Base-by-base conservation (phyloP, 2,329 filamentous ascomycete genomes). In the Huntiella abstrusa region DNA sequence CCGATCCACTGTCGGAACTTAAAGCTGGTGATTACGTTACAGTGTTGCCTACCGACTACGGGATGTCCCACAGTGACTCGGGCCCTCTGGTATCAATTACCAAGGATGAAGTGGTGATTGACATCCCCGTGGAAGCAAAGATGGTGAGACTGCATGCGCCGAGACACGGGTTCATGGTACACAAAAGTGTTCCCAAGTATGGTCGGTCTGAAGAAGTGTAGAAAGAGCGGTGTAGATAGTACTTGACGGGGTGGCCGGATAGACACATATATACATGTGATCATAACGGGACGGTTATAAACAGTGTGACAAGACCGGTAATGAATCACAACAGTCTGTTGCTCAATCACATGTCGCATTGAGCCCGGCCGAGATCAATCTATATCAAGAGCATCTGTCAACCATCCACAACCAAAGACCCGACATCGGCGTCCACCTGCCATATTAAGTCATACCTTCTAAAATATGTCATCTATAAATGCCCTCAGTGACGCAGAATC, bases 11-110 rank as follows among this genome's bases (percentile, higher is more conserved):
- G 5, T 33, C 40, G 16, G 36, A 40, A 28, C 35, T 83, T 51
- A 59, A 60, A 43, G 64, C 60, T 50, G 78, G 77, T 1, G 62
- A 71, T 28, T 51, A 57, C 39, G 71, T 84, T 3, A 62, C 67
- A 55, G 59, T 81, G 19, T 75, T 68, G 64, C 79, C 77, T 4
- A 70, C 67, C 2, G 78, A 83, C 56, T 70, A 70, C 39, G 78
- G 77, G 4, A 66, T 61, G 45, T 64, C 57, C n/a, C 65, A 76
- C 55, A 70, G 66, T 52, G 78, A 83, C 54, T 55, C 57, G 1
- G 79, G 79, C 0, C 60, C 48, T 37, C 59, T 83, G 50, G 60
- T 77, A 11, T 63, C 64, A 19, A 54, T 82, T 43, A 63, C 63
- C 38, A 55, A 55, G 16, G 60, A 64, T 40, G 74, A 81, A 62